Conservation (phyloP, 495 filamentous ascomycete genomes). For the Trichoderma virens region DNA sequence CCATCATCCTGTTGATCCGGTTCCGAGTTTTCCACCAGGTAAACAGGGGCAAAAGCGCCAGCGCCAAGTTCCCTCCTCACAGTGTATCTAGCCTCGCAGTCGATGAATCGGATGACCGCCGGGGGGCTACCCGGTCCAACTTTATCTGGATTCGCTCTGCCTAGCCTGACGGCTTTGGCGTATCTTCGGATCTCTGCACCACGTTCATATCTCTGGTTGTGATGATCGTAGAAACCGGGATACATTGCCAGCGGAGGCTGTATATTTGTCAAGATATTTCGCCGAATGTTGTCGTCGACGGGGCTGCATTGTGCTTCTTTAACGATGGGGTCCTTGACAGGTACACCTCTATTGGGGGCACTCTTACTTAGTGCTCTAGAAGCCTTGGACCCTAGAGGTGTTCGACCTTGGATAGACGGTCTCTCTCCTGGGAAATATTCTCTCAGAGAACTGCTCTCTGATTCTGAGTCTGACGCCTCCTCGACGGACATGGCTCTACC, state of each 20-base stretch:
- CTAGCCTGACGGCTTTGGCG: slow-evolving; percentile 52
- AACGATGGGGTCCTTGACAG: slow-evolving; percentile 58
- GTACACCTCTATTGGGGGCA: slow-evolving; percentile 16
- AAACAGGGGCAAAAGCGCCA: slow-evolving; percentile 91
- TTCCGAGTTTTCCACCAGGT: slow-evolving; percentile 66
- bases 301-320: slow-evolving; percentile 83
- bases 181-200: slow-evolving; percentile 71
- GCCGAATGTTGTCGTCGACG: slow-evolving; percentile 62
- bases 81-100: slow-evolving; percentile 54
- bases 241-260: slow-evolving; percentile 65
- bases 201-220: slow-evolving; percentile 47
- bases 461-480: slow-evolving; percentile 38
- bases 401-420: slow-evolving; percentile 32
- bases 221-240: slow-evolving; percentile 68
- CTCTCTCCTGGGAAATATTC: slow-evolving; percentile 44
- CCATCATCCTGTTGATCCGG: slow-evolving; percentile 36
- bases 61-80: slow-evolving; percentile 83
- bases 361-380: not conserved
- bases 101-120: slow-evolving; percentile 62
- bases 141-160: slow-evolving; percentile 55
- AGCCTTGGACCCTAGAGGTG: slow-evolving; percentile 36
- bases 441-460: slow-evolving; percentile 62
- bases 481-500: slow-evolving; percentile 26
- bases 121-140: slow-evolving; percentile 45
- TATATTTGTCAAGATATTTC: slow-evolving; percentile 62